Evolutionary conservation across 2,329 filamentous ascomycete genomes (phyloP), one percentile per base, ranked within the genome.

Genomic region (Claviceps arundinis): DNA sequence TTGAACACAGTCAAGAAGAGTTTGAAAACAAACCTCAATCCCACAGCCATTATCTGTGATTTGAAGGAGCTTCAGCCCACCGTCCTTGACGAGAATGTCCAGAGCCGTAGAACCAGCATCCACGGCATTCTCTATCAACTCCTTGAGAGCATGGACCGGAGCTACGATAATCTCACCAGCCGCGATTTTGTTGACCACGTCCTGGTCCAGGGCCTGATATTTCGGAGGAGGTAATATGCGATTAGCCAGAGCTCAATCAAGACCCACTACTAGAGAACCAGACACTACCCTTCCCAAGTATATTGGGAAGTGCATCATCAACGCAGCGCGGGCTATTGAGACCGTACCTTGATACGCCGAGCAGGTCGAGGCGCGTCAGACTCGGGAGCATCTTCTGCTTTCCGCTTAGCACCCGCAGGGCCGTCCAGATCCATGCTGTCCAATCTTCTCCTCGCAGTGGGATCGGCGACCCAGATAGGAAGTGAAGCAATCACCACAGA

Each of bases 81-180:
- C 93, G 47, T 98, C 93, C 67, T 95, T 97, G 60, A 95, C 86
- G 4, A 96, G 66, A 17, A 98, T 84, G 64, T 98, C 93, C 46
- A 98, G 72, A 2, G 85, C 82, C 0, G 93, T 97, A 3, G 93
- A 87, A 5, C 93, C 91, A n/a, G 94, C 93, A 69, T 98, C 94
- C 16, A 98, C 89, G 4, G 93, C 85, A 61, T 98, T 98, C 66
- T 98, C 93, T 13, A 98, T 89, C 48, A 98, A 73, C 66, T 98
- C 93, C 68, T 98, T 98, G 53, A 98, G 70, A 3, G 94, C 93
- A 67, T 98, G 89, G 30, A 96, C 89, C 0, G 93, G 94, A 2
- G 93, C 91, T 48, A 98, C 89, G 55, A 98, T 98, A 61, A 98
- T 98, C 68, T 98, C 93, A 19, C 93, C 93, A 0, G 93, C 93